Evolutionary conservation across 2,329 filamentous ascomycete species (phyloP), one percentile per base, ranked within the genome.

Genomic region (Penicillium decumbens): DNA sequence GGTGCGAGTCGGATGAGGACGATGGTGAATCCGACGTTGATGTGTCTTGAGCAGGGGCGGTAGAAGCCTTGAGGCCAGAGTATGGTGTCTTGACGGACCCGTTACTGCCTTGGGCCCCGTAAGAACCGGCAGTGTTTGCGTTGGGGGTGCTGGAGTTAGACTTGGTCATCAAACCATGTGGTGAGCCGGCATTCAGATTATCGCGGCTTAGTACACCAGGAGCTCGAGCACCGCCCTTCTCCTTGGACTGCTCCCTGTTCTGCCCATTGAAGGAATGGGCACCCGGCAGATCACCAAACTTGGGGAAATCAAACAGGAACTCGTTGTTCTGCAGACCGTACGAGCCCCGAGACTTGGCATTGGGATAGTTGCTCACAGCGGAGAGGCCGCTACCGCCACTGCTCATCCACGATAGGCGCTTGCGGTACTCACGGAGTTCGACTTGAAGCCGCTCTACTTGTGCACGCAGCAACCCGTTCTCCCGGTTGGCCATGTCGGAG

Each of bases 271-370:
- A 76, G 10, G 81, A 72, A 53, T 79, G 77, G 3, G 74, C 70
- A 25, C 74, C 75, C 18, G 81, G 80, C 24, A 95, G 79, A 51
- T 84, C 80, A 41, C 93, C 93, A 63, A 98, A 97, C 66, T 88
- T 91, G 57, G 93, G 92, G 57, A 97, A 97, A 59, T 97, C 92
- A 61, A 98, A 97, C 59, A 92, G 85, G 66, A 97, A 97, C 66
- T 87, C 90, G 67, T 87, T 85, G 55, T 87, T 86, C 62, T 78
- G 83, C 47, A 85, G 75, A 58, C 83, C 85, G 68, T 61, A 78
- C 74, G 62, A 79, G 75, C 63, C 70, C 41, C 69, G 72, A 20
- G 64, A 71, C 49, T 74, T 70, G 63, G 68, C 68, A 28, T 71
- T 71, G 12, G 76, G 77, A 52, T 75, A 72, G 23, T 73, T 68